These are phyloP conservation scores for Lachnellula arida DNA, from an alignment of 2,329 filamentous ascomycete genomes.

Conservation along the genomic window DNA sequence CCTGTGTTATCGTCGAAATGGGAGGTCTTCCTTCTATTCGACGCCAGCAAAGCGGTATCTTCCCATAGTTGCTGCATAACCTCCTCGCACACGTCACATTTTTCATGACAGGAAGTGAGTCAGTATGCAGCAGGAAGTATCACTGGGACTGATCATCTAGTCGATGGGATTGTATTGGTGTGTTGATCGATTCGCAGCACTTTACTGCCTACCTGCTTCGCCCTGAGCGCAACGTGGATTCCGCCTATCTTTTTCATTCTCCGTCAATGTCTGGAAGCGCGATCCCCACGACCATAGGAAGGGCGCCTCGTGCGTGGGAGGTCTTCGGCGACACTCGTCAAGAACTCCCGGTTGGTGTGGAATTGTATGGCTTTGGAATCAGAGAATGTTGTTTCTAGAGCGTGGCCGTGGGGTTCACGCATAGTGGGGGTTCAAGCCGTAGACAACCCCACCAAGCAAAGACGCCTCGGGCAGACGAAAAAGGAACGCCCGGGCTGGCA, in stretches of 20 bases:
- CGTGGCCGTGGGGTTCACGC: background rate
- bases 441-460: background rate
- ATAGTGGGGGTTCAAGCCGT: background rate
- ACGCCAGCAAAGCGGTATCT: background rate
- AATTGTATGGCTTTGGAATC: background rate
- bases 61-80: background rate
- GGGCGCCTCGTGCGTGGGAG: background rate
- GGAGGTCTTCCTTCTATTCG: background rate
- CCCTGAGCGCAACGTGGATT: background rate
- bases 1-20: background rate
- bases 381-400: background rate
- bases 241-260: background rate
- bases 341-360: background rate
- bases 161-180: background rate
- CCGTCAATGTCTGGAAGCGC: background rate
- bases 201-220: background rate
- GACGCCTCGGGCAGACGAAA: background rate
- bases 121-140: background rate
- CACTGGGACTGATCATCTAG: background rate
- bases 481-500: background rate
- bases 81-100: background rate
- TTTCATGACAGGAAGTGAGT: background rate
- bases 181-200: background rate
- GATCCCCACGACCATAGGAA: background rate
- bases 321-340: background rate